These are phyloP conservation scores for Karstenula rhodostoma DNA, from an alignment of 2,329 filamentous ascomycete species.

Conservation along the genomic window DNA sequence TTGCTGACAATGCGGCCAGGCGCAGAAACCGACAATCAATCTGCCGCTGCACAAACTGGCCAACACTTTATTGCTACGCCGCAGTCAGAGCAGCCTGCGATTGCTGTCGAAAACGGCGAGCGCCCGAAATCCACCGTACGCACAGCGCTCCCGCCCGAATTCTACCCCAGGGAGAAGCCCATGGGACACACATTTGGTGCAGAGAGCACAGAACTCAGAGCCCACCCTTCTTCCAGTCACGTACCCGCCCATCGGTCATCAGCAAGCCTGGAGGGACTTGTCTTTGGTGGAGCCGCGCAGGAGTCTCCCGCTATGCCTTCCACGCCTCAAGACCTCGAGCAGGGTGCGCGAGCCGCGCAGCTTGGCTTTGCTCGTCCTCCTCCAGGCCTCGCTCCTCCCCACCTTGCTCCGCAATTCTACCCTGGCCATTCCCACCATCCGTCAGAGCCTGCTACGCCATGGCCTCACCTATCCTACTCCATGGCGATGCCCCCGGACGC, in stretches of 20 bases:
- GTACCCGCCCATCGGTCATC: constrained; percentile 30
- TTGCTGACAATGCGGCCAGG: constrained; percentile 13
- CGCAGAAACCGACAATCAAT: constrained; percentile 5
- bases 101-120: constrained; percentile 27
- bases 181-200: constrained; percentile 33
- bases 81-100: constrained; percentile 15
- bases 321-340: constrained; percentile 41
- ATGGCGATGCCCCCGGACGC: constrained; percentile 35
- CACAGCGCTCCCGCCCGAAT: constrained; percentile 46
- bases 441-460: constrained; percentile 43
- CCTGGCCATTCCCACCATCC: constrained; percentile 46
- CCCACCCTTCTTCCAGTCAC: constrained; percentile 21
- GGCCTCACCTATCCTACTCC: constrained; percentile 41
- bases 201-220: constrained; percentile 23
- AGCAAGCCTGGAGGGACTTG: constrained; percentile 44
- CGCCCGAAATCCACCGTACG: constrained; percentile 33
- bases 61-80: constrained; percentile 10
- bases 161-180: constrained; percentile 42
- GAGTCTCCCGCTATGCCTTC: constrained; percentile 51
- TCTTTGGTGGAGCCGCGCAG: constrained; percentile 49
- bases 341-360: constrained; percentile 26
- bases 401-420: constrained; percentile 41
- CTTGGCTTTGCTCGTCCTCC: constrained; percentile 38
- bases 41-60: background rate
- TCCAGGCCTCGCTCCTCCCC: constrained; percentile 42